Evolutionary conservation across 108 stramenopile species (phyloP).

Genomic region (Skeletonema grethae): DNA sequence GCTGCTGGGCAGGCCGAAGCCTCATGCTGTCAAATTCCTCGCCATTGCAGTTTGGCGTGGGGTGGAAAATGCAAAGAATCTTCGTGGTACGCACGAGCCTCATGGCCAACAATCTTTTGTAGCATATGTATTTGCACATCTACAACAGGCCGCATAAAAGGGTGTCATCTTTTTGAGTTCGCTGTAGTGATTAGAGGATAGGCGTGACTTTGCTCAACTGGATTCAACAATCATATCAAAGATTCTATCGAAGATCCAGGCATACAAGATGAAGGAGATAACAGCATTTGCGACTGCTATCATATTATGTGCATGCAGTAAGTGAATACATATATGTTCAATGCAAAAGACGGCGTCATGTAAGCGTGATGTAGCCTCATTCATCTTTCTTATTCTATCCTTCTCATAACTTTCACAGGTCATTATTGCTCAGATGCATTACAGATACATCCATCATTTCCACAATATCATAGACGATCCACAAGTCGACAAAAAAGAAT

Average conservation of each 20-base stretch:
- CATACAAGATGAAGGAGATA: constrained; percentile 1
- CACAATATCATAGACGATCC: neutral
- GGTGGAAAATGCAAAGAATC: no score
- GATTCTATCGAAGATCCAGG: neutral
- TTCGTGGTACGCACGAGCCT: no score
- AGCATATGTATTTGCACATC: neutral
- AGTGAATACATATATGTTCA: constrained; percentile 7
- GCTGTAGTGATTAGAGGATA: neutral
- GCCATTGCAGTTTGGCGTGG: no score
- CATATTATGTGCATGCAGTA: constrained; percentile 24
- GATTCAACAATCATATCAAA: neutral
- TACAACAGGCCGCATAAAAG: neutral
- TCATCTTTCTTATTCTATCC: neutral
- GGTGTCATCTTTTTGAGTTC: neutral
- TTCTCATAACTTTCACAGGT: neutral
- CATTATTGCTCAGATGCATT: constrained; percentile 13
- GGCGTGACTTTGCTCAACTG: neutral
- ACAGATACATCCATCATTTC: constrained; percentile 22
- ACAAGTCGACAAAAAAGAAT: constrained; percentile 1
- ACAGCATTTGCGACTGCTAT: constrained; percentile 7
- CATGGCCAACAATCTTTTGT: no score
- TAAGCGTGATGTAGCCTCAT: neutral
- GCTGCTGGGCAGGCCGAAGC: neutral
- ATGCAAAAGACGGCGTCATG: neutral
- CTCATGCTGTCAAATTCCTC: no score